Evolutionary conservation across 2,329 filamentous ascomycete species (phyloP), one percentile per base, ranked within the genome.

Genomic region (Pseudogymnoascus sp.): DNA sequence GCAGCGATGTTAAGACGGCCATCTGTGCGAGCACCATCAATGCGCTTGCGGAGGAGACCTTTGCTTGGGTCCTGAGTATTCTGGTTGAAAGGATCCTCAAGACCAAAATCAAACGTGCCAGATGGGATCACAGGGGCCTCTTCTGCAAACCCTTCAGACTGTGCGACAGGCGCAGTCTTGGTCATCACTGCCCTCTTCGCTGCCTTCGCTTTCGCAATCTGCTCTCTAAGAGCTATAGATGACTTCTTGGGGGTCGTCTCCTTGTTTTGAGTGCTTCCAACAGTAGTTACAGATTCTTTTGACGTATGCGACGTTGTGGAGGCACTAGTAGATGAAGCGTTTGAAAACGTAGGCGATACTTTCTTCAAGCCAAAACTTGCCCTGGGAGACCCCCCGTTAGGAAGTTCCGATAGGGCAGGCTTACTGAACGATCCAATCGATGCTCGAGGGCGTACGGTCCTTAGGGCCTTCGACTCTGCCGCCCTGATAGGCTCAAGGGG

Each of bases 191-290:
- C 86, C 66, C 86, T 84, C 63, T 85, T 88, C 2, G 91, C 90
- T 2, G 92, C 92, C 72, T 93, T 96, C 0, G 95, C 93, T 69
- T 93, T 93, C 38, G 93, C 91, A 66, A 97, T 97, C 62, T 95
- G 93, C 61, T 97, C 91, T 36, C 95, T 86, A 12, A 99, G 77
- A 0, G 92, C 88, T 14, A 84, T 80, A 0, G 93, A 97, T 0
- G 92, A 92, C 69, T 90, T 95, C 5, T 78, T 76, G 0, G 74
- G 74, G 64, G 78, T 82, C 16, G 49, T 56, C 28, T 56, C 49
- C 28, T 56, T 56, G 28, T 5, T 21, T 21, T 36, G 49, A 14
- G 28, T 61, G 3, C 68, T 61, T 5, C 67, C 67, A 37, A 69
- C 65, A 46, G 63, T 67, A 5, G 61, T 36, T 14, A 67, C 62